Evolutionary conservation across 2,329 filamentous ascomycete species (phyloP).

Genomic region (Sporothrix globosa): DNA sequence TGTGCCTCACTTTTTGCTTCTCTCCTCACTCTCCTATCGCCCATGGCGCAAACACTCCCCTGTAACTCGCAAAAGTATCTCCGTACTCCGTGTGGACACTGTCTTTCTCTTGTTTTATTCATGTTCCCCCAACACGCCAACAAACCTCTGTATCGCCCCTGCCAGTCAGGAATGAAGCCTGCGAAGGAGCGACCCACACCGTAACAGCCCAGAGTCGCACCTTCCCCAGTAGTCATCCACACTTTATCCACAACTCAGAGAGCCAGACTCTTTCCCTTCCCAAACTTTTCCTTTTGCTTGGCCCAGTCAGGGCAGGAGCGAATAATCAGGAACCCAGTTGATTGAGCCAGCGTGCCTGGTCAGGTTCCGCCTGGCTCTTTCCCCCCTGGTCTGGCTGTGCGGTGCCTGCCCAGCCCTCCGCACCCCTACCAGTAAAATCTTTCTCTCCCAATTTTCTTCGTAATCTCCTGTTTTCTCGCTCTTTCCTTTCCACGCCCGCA

Average conservation of each 20-base stretch:
- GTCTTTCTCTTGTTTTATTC: slow-evolving; percentile 3
- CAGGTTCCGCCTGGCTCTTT: not conserved
- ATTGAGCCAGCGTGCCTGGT: not conserved
- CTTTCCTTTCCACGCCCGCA: slow-evolving; percentile 13
- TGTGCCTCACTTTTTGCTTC: not conserved
- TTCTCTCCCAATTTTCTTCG: slow-evolving; percentile 24
- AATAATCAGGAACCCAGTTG: no score
- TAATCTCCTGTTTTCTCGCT: slow-evolving; percentile 30
- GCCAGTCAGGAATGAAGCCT: slow-evolving; percentile 27
- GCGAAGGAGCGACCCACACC: slow-evolving; percentile 22
- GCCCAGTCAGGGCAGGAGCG: not conserved
- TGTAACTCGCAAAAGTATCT: slow-evolving; percentile 9
- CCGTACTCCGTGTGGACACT: slow-evolving; percentile 23
- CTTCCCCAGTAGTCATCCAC: slow-evolving; percentile 30
- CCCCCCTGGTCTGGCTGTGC: slow-evolving; percentile 16
- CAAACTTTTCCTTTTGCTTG: slow-evolving; percentile 3
- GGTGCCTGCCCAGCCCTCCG: slow-evolving; percentile 16
- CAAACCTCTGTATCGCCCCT: slow-evolving; percentile 3
- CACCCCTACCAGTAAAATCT: slow-evolving; percentile 16
- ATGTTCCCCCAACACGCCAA: slow-evolving; percentile 9
- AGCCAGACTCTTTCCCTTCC: not conserved
- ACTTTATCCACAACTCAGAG: slow-evolving; percentile 26
- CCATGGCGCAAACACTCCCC: slow-evolving; percentile 11
- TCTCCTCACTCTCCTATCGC: not conserved
- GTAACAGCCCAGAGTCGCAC: slow-evolving; percentile 29